Evolutionary conservation across 1,284 basidiomycete species (phyloP).

Genomic region (Jaminaea rosea): DNA sequence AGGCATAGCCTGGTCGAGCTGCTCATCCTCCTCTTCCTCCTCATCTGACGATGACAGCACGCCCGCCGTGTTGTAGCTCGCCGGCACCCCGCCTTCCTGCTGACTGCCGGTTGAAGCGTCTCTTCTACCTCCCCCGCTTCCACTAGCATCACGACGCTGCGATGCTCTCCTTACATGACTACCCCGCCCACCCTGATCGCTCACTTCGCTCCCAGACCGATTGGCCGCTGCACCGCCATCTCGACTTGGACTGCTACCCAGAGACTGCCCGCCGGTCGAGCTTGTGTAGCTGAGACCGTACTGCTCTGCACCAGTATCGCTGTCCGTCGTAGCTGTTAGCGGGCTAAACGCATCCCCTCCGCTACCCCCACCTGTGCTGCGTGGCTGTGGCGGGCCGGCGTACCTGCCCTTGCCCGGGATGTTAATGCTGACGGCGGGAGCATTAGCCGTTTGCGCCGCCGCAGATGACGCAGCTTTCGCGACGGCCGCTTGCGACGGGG

Average conservation of each 20-base stretch:
- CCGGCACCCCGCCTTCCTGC: not conserved
- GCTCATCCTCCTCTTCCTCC: constrained; percentile 40
- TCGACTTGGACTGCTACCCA: constrained; percentile 21
- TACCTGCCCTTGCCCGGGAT: constrained; percentile 23
- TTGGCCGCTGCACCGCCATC: constrained; percentile 10
- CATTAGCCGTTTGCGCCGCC: not conserved
- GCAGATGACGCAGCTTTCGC: not conserved
- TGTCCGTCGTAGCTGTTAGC: constrained; percentile 25
- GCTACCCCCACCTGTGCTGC: constrained; percentile 12
- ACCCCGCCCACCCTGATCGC: constrained; percentile 19
- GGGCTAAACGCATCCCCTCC: constrained; percentile 25
- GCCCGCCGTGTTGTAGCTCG: constrained; percentile 1
- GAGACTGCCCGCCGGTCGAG: constrained; percentile 21
- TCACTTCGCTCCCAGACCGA: constrained; percentile 21
- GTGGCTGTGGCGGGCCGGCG: constrained; percentile 23
- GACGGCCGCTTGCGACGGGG: not conserved
- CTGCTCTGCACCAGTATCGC: constrained; percentile 23
- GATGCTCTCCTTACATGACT: not conserved
- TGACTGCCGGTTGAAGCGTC: constrained; percentile 6
- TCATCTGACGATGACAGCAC: constrained; percentile 22
- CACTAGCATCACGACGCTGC: not conserved
- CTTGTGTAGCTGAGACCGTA: constrained; percentile 35
- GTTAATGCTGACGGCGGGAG: constrained; percentile 23
- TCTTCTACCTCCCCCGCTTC: not conserved
- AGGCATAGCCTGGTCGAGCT: constrained; percentile 37